A percentile compares a stretch with the other conserved stretches of the same genome.
Evolutionary conservation across 2,329 filamentous ascomycete genomes (phyloP).

Genomic region (Zymoseptoria ardabiliae): DNA sequence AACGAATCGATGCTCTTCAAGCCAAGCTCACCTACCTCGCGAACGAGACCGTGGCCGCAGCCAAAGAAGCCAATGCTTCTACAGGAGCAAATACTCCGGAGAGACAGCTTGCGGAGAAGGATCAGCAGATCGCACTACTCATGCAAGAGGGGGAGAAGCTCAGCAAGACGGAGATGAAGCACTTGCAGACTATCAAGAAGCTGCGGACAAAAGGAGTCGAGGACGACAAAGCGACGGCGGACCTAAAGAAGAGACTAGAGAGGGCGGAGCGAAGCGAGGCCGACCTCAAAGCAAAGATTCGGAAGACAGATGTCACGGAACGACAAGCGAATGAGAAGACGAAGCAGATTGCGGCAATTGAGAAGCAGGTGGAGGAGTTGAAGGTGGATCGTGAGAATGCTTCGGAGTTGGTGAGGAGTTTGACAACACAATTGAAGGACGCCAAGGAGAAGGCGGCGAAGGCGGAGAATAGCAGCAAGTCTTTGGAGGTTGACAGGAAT

Average conservation of each 20-base stretch:
- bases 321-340: conserved; percentile 50
- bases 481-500: conserved; percentile 58
- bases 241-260: conserved; percentile 52
- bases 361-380: conserved; percentile 30
- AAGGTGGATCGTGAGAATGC: conserved; percentile 28
- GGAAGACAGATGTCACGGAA: conserved; percentile 52
- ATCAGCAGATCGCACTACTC: conserved; percentile 79
- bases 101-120: conserved; percentile 78
- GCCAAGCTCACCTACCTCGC: conserved; percentile 85
- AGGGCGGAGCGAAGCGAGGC: conserved; percentile 59
- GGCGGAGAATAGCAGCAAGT: conserved; percentile 59
- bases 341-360: conserved; percentile 55
- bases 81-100: conserved; percentile 60
- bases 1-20: conserved; percentile 86
- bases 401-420: conserved; percentile 57
- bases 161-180: conserved; percentile 77
- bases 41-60: conserved; percentile 67
- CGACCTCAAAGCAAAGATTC: conserved; percentile 54
- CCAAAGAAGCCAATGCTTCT: conserved; percentile 59
- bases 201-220: conserved; percentile 50
- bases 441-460: conserved; percentile 60
- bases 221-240: conserved; percentile 44
- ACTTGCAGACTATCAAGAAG: conserved; percentile 75
- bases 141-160: conserved; percentile 90
- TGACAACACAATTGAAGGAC: conserved; percentile 62